A percentile compares a stretch with the other conserved stretches of the same genome.
Conservation (phyloP, 441 rosid genomes). For the Populus trichocarpa region DNA sequence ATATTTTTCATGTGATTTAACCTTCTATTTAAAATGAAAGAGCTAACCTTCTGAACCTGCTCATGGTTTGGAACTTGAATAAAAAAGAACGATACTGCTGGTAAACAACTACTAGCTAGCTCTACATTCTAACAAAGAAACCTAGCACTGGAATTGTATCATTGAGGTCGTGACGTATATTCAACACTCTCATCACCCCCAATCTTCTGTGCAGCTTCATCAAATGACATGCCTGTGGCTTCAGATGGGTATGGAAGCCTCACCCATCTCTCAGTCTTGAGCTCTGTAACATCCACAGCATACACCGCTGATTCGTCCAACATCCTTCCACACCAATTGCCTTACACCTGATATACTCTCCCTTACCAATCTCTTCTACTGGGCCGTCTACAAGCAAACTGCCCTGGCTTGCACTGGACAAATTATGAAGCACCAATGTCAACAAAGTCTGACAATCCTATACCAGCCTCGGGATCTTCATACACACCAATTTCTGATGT, state of each 20-base stretch:
- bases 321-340: conserved; percentile 60
- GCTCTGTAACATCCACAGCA: conserved; percentile 60
- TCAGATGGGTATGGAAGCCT: conserved; percentile 65
- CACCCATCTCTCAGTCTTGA: conserved; percentile 44
- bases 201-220: conserved; percentile 49
- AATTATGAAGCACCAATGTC: conserved; percentile 24
- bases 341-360: conserved; percentile 51
- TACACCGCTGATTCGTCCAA: conserved; percentile 59
- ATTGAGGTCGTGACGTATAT: conserved; percentile 25
- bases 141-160: neutral
- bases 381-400: conserved; percentile 42
- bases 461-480: conserved; percentile 32
- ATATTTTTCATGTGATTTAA: neutral
- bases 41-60: neutral
- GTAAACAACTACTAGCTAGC: neutral
- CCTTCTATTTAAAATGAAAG: neutral
- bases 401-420: conserved; percentile 45
- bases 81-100: neutral
- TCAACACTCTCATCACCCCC: conserved; percentile 60
- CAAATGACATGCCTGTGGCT: conserved; percentile 52
- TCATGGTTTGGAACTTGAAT: neutral
- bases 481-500: conserved; percentile 31
- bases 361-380: conserved; percentile 56
- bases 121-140: conserved; percentile 1
- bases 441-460: conserved; percentile 22